Evolutionary conservation across 2,329 filamentous ascomycete species (phyloP).

Genomic region (Aspergillus melleus): DNA sequence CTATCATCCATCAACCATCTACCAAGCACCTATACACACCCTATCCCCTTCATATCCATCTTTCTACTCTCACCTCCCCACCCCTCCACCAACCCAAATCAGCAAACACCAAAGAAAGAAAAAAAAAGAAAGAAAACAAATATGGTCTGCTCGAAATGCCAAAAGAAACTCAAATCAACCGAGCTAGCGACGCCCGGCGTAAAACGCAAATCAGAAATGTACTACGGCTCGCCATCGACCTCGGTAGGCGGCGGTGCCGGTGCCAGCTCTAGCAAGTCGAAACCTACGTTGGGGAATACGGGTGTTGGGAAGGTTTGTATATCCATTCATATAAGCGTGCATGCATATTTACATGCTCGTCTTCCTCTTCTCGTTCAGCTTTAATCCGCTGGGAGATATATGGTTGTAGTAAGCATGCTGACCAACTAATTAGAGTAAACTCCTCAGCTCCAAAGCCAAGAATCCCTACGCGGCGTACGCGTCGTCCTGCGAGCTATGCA

Average conservation of each 20-base stretch:
- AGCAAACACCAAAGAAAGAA: background rate
- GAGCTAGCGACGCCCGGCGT: slow-evolving; percentile 64
- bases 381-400: background rate
- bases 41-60: too few relatives aligned
- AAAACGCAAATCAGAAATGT: slow-evolving; percentile 68
- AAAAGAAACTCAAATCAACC: slow-evolving; percentile 61
- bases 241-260: slow-evolving; percentile 37
- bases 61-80: too few relatives aligned
- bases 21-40: too few relatives aligned
- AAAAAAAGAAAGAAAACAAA: slow-evolving; percentile 15
- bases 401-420: background rate
- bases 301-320: slow-evolving; percentile 58
- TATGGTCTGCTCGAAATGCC: slow-evolving; percentile 68
- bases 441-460: slow-evolving; percentile 64
- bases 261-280: slow-evolving; percentile 34
- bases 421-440: slow-evolving; percentile 56
- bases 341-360: too few relatives aligned
- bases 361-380: background rate
- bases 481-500: slow-evolving; percentile 62
- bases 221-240: slow-evolving; percentile 58
- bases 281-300: slow-evolving; percentile 55
- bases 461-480: slow-evolving; percentile 67
- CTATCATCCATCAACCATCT: too few relatives aligned
- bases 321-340: too few relatives aligned
- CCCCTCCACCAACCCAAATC: background rate